Conservation (phyloP, 305 asterid genomes). For the Fraxinus nigra region DNA sequence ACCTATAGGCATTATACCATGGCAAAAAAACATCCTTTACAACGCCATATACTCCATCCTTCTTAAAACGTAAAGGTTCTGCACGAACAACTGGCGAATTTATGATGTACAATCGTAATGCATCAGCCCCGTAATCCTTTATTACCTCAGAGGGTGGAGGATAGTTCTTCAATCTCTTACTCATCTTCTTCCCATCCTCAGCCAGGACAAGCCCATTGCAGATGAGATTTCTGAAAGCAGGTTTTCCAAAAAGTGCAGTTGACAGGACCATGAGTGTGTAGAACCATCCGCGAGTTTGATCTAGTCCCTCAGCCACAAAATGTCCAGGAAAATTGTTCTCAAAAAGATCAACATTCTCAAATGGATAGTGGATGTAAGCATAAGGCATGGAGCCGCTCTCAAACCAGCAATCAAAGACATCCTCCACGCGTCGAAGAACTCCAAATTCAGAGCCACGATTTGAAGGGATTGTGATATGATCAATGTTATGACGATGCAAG, state of each 20-base stretch:
- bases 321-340: slow-evolving; percentile 94
- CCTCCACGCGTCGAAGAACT: slow-evolving; percentile 86
- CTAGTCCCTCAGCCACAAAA: slow-evolving; percentile 98
- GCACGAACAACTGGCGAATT: slow-evolving; percentile 99
- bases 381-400: slow-evolving; percentile 99
- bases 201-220: slow-evolving; percentile 98
- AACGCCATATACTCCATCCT: slow-evolving; percentile 90
- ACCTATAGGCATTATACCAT: slow-evolving; percentile 98
- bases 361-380: slow-evolving; percentile 96
- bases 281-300: slow-evolving; percentile 99
- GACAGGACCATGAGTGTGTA: slow-evolving; percentile 97
- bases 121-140: slow-evolving; percentile 95
- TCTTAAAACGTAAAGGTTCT: slow-evolving; percentile 88
- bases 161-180: slow-evolving; percentile 86
- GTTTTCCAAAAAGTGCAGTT: slow-evolving; percentile 90
- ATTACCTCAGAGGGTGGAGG: slow-evolving; percentile 92
- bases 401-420: slow-evolving; percentile 98
- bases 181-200: slow-evolving; percentile 98
- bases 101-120: slow-evolving; percentile 79
- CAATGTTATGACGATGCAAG: slow-evolving; percentile 90
- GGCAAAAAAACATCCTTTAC: slow-evolving; percentile 95
- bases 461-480: slow-evolving; percentile 90
- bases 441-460: slow-evolving; percentile 78
- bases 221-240: slow-evolving; percentile 93
- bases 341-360: slow-evolving; percentile 82